Conservation (phyloP, 805 yeast genomes). For the Candida ulmi region DNA sequence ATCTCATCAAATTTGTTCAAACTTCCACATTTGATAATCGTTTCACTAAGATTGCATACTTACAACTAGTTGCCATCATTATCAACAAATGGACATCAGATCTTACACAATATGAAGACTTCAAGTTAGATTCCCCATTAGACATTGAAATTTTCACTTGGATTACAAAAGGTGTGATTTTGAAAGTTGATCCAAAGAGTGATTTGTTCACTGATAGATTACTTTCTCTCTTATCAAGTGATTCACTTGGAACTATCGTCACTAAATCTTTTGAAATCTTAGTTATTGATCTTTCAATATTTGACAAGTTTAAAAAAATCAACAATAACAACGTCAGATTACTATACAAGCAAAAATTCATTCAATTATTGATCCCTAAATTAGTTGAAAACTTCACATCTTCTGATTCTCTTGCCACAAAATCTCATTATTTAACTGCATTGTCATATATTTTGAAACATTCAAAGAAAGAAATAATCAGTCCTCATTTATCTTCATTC, state of each 20-base stretch:
- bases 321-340: constrained; percentile 54
- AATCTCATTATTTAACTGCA: constrained; percentile 55
- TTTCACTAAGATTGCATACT: constrained; percentile 41
- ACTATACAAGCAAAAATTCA: constrained; percentile 78
- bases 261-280: constrained; percentile 60
- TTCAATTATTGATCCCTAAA: constrained; percentile 51
- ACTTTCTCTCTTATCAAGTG: constrained; percentile 29
- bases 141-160: constrained; percentile 57
- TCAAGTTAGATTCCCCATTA: constrained; percentile 11
- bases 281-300: constrained; percentile 60
- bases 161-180: constrained; percentile 64
- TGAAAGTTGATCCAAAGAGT: constrained; percentile 45
- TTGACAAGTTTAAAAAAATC: constrained; percentile 40
- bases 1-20: constrained; percentile 8
- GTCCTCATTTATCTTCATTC: constrained; percentile 57
- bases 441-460: constrained; percentile 63
- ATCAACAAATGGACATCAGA: constrained; percentile 47
- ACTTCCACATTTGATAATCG: constrained; percentile 6
- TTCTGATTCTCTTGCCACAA: constrained; percentile 20
- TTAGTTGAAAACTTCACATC: constrained; percentile 43
- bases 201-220: constrained; percentile 28
- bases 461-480: constrained; percentile 55
- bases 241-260: constrained; percentile 29
- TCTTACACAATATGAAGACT: neutral
- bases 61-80: constrained; percentile 49